These are phyloP conservation scores for Eimeria praecox DNA, from an alignment of 169 alveolate genomes.

Conservation along the genomic window DNA sequence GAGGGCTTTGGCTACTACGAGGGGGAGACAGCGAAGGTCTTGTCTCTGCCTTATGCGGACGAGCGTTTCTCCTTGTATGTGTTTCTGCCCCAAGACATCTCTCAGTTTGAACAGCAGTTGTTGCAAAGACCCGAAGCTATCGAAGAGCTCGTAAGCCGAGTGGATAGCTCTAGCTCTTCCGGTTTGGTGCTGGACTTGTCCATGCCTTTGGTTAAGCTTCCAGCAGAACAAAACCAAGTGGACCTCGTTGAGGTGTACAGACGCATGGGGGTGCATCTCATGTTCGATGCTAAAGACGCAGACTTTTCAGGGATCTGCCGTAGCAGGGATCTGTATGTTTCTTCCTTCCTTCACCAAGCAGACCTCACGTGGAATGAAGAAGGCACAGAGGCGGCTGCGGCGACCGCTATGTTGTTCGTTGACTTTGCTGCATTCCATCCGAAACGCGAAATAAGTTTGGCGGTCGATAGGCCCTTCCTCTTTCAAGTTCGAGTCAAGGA, in stretches of 20 bases:
- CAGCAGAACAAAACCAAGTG: slow-evolving; percentile 31
- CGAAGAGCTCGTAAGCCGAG: slow-evolving; percentile 28
- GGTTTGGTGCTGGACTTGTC: neutral
- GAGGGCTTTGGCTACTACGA: neutral
- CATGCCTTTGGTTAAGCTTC: slow-evolving; percentile 8
- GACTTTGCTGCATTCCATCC: neutral
- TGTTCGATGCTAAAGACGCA: slow-evolving; percentile 43
- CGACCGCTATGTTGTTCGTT: slow-evolving; percentile 66
- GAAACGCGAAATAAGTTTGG: neutral
- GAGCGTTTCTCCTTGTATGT: neutral
- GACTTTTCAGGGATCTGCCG: slow-evolving; percentile 69
- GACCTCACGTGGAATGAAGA: slow-evolving; percentile 65
- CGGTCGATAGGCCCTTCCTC: neutral
- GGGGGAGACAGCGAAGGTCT: slow-evolving; percentile 6
- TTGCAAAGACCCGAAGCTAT: neutral
- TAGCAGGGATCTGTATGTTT: slow-evolving; percentile 14
- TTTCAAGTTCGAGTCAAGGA: slow-evolving; percentile 28
- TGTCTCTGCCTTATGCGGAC: slow-evolving; percentile 24
- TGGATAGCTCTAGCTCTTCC: neutral
- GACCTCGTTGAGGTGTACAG: slow-evolving; percentile 54
- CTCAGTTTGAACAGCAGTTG: neutral
- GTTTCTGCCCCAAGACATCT: neutral
- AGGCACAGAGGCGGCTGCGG: slow-evolving; percentile 78
- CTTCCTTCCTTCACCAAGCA: slow-evolving; percentile 71
- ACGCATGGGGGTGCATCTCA: neutral